Conservation (phyloP, 2,329 filamentous ascomycete genomes). For the Rhinocladiella similis region DNA sequence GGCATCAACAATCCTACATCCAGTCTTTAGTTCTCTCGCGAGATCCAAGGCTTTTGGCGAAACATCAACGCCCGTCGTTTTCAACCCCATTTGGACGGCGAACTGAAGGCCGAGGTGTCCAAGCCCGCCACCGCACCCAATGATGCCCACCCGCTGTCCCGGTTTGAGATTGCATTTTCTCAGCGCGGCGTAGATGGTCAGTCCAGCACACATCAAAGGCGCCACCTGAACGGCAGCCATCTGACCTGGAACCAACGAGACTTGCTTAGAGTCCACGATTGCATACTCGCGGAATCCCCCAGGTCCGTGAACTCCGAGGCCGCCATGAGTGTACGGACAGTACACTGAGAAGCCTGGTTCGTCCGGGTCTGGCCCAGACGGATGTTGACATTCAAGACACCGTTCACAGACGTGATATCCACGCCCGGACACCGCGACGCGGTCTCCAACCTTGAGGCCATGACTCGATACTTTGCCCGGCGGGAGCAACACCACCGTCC, state of each 20-base stretch:
- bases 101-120: slow-evolving; percentile 78
- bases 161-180: slow-evolving; percentile 14
- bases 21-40: slow-evolving; percentile 60
- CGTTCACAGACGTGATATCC: slow-evolving; percentile 14
- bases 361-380: slow-evolving; percentile 12
- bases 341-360: slow-evolving; percentile 37
- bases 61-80: slow-evolving; percentile 56
- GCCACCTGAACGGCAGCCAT: slow-evolving; percentile 16
- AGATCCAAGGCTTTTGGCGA: slow-evolving; percentile 66
- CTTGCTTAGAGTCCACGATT: slow-evolving; percentile 28
- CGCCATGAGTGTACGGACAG: slow-evolving; percentile 46
- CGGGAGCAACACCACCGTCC: slow-evolving; percentile 40
- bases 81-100: slow-evolving; percentile 73
- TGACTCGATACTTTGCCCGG: not conserved
- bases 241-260: slow-evolving; percentile 28
- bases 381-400: slow-evolving; percentile 12
- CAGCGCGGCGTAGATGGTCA: slow-evolving; percentile 22
- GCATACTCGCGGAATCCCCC: slow-evolving; percentile 31
- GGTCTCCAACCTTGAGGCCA: slow-evolving; percentile 6
- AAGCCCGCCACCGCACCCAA: slow-evolving; percentile 70
- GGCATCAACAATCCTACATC: slow-evolving; percentile 42
- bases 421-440: slow-evolving; percentile 13
- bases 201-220: slow-evolving; percentile 25
- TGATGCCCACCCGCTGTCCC: slow-evolving; percentile 60
- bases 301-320: slow-evolving; percentile 45